phyloP scores from a whole-genome alignment of 805 yeast genomes.

The Saturnispora gosingensis region DNA sequence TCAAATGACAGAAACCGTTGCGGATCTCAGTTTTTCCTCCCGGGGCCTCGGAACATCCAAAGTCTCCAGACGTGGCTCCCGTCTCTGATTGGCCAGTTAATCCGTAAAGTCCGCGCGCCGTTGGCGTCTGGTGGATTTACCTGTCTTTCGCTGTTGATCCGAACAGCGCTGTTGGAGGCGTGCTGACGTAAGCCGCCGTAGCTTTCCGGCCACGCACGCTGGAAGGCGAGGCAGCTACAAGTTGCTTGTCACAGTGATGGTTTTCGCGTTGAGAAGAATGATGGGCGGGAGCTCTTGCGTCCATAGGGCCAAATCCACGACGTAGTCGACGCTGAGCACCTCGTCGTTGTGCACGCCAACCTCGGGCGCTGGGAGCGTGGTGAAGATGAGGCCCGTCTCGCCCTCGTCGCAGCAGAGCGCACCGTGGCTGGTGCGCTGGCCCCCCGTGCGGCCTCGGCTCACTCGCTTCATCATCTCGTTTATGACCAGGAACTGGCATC shows the following conservation, averaged over 20 bases:
- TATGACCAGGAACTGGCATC: conserved; percentile 69
- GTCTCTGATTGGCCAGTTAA: not conserved
- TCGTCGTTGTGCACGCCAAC: conserved; percentile 71
- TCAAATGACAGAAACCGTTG: not conserved
- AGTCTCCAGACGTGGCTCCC: not conserved
- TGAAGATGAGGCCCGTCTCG: conserved; percentile 60
- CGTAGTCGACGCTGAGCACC: conserved; percentile 62
- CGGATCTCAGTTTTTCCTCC: not conserved
- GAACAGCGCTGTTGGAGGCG: no score
- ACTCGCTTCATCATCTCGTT: conserved; percentile 68
- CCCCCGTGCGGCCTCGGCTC: not conserved
- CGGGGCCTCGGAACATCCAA: not conserved
- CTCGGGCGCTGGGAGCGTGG: conserved; percentile 85
- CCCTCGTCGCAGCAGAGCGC: not conserved
- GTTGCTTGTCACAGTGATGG: conserved; percentile 94
- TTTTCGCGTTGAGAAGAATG: conserved; percentile 77
- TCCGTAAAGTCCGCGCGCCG: not conserved
- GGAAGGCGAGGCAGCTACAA: conserved; percentile 4
- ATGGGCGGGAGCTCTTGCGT: conserved; percentile 75
- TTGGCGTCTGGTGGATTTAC: no score
- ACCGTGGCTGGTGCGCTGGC: not conserved
- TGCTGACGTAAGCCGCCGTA: not conserved
- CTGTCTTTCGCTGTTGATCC: no score
- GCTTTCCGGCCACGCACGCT: no score
- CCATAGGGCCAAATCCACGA: conserved; percentile 72